Percentiles rank a stretch among this genome's conserved stretches.
These are phyloP conservation scores for Trichoderma arundinaceum DNA, from an alignment of 2,329 filamentous ascomycete genomes.

Conservation along the genomic window DNA sequence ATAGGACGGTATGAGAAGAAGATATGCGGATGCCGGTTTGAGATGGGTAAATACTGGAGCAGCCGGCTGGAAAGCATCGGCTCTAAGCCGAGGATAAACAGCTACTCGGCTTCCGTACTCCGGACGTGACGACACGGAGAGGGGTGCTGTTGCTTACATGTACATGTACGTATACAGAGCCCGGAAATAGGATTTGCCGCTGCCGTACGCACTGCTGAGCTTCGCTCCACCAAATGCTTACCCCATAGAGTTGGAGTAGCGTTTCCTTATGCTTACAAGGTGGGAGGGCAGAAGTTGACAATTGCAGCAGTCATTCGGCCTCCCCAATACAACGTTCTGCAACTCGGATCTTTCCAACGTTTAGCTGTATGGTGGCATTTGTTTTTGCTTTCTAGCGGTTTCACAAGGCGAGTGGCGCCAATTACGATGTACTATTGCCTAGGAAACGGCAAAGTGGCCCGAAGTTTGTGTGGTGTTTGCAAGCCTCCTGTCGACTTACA, in stretches of 20 bases:
- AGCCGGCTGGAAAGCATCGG: conserved; percentile 41
- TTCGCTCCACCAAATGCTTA: not conserved
- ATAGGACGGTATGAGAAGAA: not conserved
- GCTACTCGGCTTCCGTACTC: not conserved
- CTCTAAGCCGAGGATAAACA: conserved; percentile 40
- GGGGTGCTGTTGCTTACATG: not conserved
- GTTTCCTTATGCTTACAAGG: too few species aligned
- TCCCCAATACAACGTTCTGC: too few species aligned
- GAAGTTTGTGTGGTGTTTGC: too few species aligned
- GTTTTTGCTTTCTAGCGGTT: too few species aligned
- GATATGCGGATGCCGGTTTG: not conserved
- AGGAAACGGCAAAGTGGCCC: not conserved
- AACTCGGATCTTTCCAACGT: too few species aligned
- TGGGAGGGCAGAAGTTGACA: too few species aligned
- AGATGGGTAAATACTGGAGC: not conserved
- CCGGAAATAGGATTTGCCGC: conserved; percentile 24
- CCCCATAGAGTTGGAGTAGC: too few species aligned
- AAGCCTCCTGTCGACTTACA: not conserved
- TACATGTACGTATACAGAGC: not conserved
- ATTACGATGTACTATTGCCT: not conserved
- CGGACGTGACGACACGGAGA: conserved; percentile 25
- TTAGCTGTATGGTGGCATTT: too few species aligned
- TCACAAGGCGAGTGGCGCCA: too few species aligned
- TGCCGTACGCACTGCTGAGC: not conserved
- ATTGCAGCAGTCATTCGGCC: too few species aligned